These are phyloP conservation scores for Dictyostelium citrinum DNA, from an alignment of 78 protist genomes.

Conservation along the genomic window DNA sequence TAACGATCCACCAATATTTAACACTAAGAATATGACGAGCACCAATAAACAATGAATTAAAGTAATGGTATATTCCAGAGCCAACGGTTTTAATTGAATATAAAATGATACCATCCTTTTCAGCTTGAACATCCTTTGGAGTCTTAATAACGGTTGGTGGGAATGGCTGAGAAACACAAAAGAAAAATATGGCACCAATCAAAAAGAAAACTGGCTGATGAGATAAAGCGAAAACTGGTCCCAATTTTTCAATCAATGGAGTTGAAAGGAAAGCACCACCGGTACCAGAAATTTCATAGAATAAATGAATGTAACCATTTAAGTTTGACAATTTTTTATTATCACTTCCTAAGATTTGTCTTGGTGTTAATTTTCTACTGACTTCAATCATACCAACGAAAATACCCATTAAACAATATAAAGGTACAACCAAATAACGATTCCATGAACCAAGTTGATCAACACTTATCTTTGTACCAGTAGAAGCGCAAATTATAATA, in stretches of 20 bases:
- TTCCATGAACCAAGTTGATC: slow-evolving; percentile 28
- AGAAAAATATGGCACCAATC: not conserved
- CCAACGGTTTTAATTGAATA: not conserved
- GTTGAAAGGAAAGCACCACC: slow-evolving; percentile 67
- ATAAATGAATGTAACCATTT: slow-evolving; percentile 51
- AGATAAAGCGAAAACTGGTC: slow-evolving; percentile 35
- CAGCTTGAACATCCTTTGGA: not conserved
- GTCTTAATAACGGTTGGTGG: slow-evolving; percentile 2
- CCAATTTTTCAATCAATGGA: slow-evolving; percentile 10
- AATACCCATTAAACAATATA: slow-evolving; percentile 52
- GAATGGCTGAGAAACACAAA: slow-evolving; percentile 45
- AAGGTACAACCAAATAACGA: not conserved
- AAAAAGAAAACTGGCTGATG: slow-evolving; percentile 34
- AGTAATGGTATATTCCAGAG: not conserved
- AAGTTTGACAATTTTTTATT: slow-evolving; percentile 5
- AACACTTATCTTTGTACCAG: not conserved
- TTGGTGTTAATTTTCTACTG: slow-evolving; percentile 43
- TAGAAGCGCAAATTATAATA: slow-evolving; percentile 19
- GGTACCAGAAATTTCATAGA: slow-evolving; percentile 65
- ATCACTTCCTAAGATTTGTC: slow-evolving; percentile 46
- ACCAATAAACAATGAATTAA: slow-evolving; percentile 34
- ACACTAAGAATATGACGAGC: slow-evolving; percentile 1
- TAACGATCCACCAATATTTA: slow-evolving; percentile 59
- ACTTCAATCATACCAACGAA: slow-evolving; percentile 67
- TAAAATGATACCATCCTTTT: not conserved